phyloP scores from a whole-genome alignment of 164 flowering plant genomes.

The Cinnamomum micranthum region DNA sequence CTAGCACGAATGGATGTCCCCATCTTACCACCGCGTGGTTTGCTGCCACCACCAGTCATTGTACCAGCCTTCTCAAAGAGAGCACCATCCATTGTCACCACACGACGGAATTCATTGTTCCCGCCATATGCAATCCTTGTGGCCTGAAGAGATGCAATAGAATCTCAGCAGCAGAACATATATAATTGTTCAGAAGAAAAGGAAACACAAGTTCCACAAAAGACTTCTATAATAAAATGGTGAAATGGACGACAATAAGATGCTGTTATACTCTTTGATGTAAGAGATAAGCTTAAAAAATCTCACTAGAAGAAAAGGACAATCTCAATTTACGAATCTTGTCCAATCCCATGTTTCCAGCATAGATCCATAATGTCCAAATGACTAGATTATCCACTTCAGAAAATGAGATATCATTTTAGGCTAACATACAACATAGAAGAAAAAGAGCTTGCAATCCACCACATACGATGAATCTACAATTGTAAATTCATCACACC shows the following conservation, averaged over 20 bases:
- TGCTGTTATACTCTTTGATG: not conserved
- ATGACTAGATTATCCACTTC: not conserved
- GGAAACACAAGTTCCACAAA: not conserved
- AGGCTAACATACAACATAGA: not conserved
- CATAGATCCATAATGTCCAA: not conserved
- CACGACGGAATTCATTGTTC: constrained; percentile 69
- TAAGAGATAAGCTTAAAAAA: not conserved
- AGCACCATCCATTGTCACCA: constrained; percentile 92
- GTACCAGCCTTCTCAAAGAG: constrained; percentile 94
- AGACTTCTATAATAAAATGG: not conserved
- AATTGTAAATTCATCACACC: not conserved
- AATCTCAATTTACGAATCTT: too few species aligned
- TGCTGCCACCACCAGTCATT: constrained; percentile 95
- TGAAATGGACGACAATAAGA: not conserved
- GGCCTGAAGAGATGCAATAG: constrained; percentile 44
- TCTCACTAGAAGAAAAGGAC: too few species aligned
- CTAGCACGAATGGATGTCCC: constrained; percentile 82
- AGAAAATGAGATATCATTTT: not conserved
- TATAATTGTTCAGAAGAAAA: not conserved
- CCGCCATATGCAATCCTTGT: constrained; percentile 87
- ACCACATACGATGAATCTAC: not conserved
- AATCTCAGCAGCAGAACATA: not conserved
- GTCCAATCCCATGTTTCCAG: not conserved
- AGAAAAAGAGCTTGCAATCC: not conserved
- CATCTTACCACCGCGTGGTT: constrained; percentile 96